Base-by-base conservation (phyloP, 23 red algal species). In the Gracilaria domingensis region DNA sequence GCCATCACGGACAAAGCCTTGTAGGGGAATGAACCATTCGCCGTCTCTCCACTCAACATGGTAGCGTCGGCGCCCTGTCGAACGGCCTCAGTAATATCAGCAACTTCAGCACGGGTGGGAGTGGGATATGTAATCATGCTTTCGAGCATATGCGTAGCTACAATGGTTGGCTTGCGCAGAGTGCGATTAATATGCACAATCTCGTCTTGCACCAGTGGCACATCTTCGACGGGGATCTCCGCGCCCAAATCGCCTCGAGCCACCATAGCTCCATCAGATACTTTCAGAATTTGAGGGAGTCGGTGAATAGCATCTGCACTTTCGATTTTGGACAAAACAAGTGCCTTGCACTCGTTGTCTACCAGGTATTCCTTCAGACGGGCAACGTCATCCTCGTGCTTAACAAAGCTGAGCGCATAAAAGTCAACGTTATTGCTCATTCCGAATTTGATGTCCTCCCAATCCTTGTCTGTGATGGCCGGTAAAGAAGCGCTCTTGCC, bases 71-170 rank as follows among this genome's bases (percentile, higher is more conserved):
- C 91, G 57, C 94, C 93, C 78, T 99, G 97, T 35, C 88, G 57
- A 18, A 99, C 83, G 21, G 97, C 97, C 57, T 96, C 95, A 13
- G 90, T 93, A 57, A 99, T 96, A 76, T 99, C 97, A 25, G 97
- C 95, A 18, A 99, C 95, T 53, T 99, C 97, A 26, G 97, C 97
- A 47, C 97, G 91, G 4, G 97, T 99, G 3, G 97, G 97, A 42
- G 94, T 96, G 8, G 97, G 97, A 78, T 95, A 99, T 4, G 91
- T 85, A 35, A 99, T 99, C 97, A 99, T 99, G 26, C 90, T 95
- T 49, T 99, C 97, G 33, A 99, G 80, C 97, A 99, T 99, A 72
- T 99, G 97, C 12, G 97, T 99, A 0, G 97, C 97, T 14, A 99
- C 97, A 56, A 99, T 99, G 20, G 97, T 99, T 30, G 97, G 97